Evolutionary conservation across 164 flowering plant genomes (phyloP).

Genomic region (Nymphaea colorata): DNA sequence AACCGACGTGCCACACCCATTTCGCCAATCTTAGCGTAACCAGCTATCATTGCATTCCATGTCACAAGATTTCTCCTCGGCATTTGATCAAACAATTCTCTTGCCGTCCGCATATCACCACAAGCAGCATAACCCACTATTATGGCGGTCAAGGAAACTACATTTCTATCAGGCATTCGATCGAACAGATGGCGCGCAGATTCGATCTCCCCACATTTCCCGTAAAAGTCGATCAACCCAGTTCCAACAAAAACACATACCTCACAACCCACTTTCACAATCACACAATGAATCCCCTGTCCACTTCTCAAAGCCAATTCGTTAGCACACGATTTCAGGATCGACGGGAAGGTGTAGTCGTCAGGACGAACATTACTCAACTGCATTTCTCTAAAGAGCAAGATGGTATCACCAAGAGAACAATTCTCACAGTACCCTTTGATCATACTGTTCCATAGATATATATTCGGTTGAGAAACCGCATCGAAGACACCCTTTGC

Average conservation of each 20-base stretch:
- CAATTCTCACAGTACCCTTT: constrained; percentile 8
- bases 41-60: constrained; percentile 11
- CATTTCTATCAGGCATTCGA: constrained; percentile 7
- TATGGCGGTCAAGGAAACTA: constrained; percentile 13
- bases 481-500: constrained; percentile 6
- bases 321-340: constrained; percentile 8
- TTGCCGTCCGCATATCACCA: constrained; percentile 7
- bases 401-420: constrained; percentile 1
- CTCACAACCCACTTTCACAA: constrained; percentile 5
- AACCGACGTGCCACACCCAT: constrained; percentile 4
- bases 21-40: constrained; percentile 7
- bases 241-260: constrained; percentile 8
- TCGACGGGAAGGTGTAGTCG: constrained; percentile 8
- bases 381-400: constrained; percentile 7
- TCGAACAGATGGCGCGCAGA: constrained; percentile 11
- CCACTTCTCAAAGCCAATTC: constrained; percentile 5
- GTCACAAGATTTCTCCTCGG: constrained; percentile 7
- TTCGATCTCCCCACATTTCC: constrained; percentile 8
- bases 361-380: constrained; percentile 3
- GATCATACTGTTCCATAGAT: constrained; percentile 12
- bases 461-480: constrained; percentile 6
- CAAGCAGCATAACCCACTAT: constrained; percentile 4
- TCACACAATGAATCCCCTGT: constrained; percentile 3
- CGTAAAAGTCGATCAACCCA: constrained; percentile 11
- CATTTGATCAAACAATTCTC: constrained; percentile 10